Conservation (phyloP, 1,139 yeast genomes). For the Pneumocystis murina region DNA sequence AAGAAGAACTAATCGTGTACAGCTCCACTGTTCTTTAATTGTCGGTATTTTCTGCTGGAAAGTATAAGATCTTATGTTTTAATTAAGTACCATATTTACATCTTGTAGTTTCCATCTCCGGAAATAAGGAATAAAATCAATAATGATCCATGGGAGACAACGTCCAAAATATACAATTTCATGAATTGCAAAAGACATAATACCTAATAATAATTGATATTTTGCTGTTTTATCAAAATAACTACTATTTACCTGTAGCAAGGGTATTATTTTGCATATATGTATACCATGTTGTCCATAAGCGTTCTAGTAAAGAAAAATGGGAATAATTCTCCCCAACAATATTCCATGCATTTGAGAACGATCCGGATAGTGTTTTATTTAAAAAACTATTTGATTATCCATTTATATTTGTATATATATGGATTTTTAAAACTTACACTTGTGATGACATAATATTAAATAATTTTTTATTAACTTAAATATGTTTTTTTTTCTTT, state of each 20-base stretch:
- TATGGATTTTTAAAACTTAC: neutral
- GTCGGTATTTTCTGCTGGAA: slow-evolving; percentile 47
- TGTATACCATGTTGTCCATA: slow-evolving; percentile 73
- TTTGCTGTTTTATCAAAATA: neutral
- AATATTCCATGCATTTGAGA: slow-evolving; percentile 10
- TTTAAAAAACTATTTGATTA: neutral
- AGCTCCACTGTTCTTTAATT: slow-evolving; percentile 76
- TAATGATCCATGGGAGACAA: slow-evolving; percentile 72
- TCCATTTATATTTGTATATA: neutral
- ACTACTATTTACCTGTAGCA: slow-evolving; percentile 40
- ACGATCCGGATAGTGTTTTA: slow-evolving; percentile 1
- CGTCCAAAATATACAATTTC: slow-evolving; percentile 77
- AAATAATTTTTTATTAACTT: neutral
- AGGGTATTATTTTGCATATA: slow-evolving; percentile 62
- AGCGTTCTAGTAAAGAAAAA: slow-evolving; percentile 36
- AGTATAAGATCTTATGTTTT: neutral
- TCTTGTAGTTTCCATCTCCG: slow-evolving; percentile 69
- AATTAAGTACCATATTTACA: slow-evolving; percentile 12
- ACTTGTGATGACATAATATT: neutral
- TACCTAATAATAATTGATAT: slow-evolving; percentile 22
- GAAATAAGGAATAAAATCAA: slow-evolving; percentile 64
- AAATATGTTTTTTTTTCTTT: neutral
- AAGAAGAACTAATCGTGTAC: slow-evolving; percentile 65
- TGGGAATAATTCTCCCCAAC: slow-evolving; percentile 7
- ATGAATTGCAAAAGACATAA: slow-evolving; percentile 59